Percentiles rank a stretch among this genome's conserved stretches.
phyloP scores from a whole-genome alignment of 2,329 filamentous ascomycete genomes.

The Fusarium bactridioides region DNA sequence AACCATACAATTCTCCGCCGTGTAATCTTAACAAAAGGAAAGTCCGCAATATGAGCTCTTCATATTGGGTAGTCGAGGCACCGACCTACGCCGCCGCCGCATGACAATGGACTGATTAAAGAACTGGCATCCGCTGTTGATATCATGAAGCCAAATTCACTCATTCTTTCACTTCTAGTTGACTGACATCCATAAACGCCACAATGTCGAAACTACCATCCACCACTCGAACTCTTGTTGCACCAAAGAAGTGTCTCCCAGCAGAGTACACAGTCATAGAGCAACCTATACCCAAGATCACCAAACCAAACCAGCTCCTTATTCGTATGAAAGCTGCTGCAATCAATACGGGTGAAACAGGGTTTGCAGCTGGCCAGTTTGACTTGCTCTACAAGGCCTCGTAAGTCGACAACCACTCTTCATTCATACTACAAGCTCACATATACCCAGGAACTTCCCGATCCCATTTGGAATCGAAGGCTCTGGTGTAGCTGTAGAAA shows the following conservation, averaged over 20 bases:
- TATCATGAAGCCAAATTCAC: not conserved
- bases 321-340: conserved; percentile 50
- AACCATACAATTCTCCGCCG: too few relatives aligned
- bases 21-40: not conserved
- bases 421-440: not conserved
- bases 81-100: conserved; percentile 22
- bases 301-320: conserved; percentile 53
- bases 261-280: conserved; percentile 50
- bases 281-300: conserved; percentile 55
- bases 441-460: conserved; percentile 24
- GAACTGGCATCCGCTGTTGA: not conserved
- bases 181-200: accelerated
- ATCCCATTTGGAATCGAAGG: conserved; percentile 43
- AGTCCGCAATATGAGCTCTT: not conserved
- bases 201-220: conserved; percentile 44
- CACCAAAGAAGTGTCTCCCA: conserved; percentile 50
- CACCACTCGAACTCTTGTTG: conserved; percentile 55
- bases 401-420: conserved; percentile 32
- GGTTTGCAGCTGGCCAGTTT: conserved; percentile 39
- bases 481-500: conserved; percentile 45
- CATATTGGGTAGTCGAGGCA: not conserved
- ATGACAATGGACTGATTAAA: conserved; percentile 19
- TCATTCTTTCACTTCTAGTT: not conserved
- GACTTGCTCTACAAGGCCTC: conserved; percentile 38
- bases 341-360: conserved; percentile 49